Conservation (phyloP, 495 filamentous ascomycete genomes). For the Lophiotrema nucula region DNA sequence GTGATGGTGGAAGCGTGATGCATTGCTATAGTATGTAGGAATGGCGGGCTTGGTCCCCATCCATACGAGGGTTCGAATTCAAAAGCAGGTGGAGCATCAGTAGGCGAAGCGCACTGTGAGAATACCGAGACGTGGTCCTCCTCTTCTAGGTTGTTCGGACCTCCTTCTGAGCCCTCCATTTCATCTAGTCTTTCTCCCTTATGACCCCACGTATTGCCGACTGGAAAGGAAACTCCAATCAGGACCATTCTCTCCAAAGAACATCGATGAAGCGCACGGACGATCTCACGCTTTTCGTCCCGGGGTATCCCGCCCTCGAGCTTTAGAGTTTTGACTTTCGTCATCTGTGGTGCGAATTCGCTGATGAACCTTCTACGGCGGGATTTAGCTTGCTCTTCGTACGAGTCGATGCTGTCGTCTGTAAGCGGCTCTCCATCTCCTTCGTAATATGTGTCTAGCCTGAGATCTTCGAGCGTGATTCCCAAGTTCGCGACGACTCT, state of each 20-base stretch:
- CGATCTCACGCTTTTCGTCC: slow-evolving; percentile 40
- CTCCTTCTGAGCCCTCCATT: slow-evolving; percentile 1
- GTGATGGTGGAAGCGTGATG: slow-evolving; percentile 34
- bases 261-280: slow-evolving; percentile 38
- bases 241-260: slow-evolving; percentile 38
- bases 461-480: slow-evolving; percentile 33
- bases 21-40: slow-evolving; percentile 37
- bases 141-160: slow-evolving; percentile 15
- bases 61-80: slow-evolving; percentile 34
- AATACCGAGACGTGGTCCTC: slow-evolving; percentile 29
- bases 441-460: slow-evolving; percentile 35
- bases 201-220: slow-evolving; percentile 41
- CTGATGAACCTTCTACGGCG: slow-evolving; percentile 37
- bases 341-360: slow-evolving; percentile 39
- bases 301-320: slow-evolving; percentile 42
- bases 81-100: slow-evolving; percentile 7
- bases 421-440: slow-evolving; percentile 29
- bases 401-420: slow-evolving; percentile 7
- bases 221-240: slow-evolving; percentile 34
- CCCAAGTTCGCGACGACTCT: slow-evolving; percentile 35
- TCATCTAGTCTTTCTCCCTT: slow-evolving; percentile 25
- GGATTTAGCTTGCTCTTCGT: slow-evolving; percentile 6
- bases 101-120: not conserved
- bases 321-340: slow-evolving; percentile 37
- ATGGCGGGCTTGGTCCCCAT: slow-evolving; percentile 33